Evolutionary conservation across 495 filamentous ascomycete species (phyloP).

Genomic region (Aspergillus heteromorphus): DNA sequence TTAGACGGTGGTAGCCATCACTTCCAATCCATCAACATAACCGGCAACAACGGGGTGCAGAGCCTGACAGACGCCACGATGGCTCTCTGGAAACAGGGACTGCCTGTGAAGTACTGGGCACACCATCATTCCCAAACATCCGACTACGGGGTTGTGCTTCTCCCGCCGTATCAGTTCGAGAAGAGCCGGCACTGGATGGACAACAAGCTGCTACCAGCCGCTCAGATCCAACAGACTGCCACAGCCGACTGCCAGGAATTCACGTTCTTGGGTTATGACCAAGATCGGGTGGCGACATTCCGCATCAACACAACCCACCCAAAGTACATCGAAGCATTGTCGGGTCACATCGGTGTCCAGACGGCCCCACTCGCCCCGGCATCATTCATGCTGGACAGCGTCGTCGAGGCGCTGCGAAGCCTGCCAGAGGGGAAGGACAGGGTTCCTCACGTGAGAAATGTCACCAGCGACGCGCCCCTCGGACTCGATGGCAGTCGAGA

Average conservation of each 20-base stretch:
- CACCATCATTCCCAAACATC: slow-evolving; percentile 34
- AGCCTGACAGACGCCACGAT: slow-evolving; percentile 38
- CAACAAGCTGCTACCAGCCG: slow-evolving; percentile 14
- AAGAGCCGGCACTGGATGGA: slow-evolving; percentile 39
- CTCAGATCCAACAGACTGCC: too few species aligned
- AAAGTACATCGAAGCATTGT: slow-evolving; percentile 32
- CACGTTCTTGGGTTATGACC: slow-evolving; percentile 39
- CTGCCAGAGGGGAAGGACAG: slow-evolving; percentile 18
- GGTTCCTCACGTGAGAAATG: slow-evolving; percentile 30
- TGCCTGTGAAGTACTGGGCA: slow-evolving; percentile 41
- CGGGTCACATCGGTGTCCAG: slow-evolving; percentile 39
- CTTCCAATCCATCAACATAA: slow-evolving; percentile 44
- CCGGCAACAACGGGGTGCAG: slow-evolving; percentile 19
- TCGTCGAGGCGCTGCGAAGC: slow-evolving; percentile 41
- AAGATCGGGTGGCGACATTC: slow-evolving; percentile 33
- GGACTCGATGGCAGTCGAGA: slow-evolving; percentile 32
- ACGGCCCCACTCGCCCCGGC: slow-evolving; percentile 46
- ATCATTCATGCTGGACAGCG: slow-evolving; percentile 41
- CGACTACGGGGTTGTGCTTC: slow-evolving; percentile 28
- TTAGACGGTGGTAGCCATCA: slow-evolving; percentile 10
- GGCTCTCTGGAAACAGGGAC: slow-evolving; percentile 43
- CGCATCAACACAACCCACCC: slow-evolving; percentile 41
- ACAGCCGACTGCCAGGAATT: slow-evolving; percentile 5
- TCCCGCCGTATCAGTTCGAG: slow-evolving; percentile 55
- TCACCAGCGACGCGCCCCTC: slow-evolving; percentile 37